phyloP scores from a whole-genome alignment of 2,329 filamentous ascomycete genomes.

The Diplodia mutila region DNA sequence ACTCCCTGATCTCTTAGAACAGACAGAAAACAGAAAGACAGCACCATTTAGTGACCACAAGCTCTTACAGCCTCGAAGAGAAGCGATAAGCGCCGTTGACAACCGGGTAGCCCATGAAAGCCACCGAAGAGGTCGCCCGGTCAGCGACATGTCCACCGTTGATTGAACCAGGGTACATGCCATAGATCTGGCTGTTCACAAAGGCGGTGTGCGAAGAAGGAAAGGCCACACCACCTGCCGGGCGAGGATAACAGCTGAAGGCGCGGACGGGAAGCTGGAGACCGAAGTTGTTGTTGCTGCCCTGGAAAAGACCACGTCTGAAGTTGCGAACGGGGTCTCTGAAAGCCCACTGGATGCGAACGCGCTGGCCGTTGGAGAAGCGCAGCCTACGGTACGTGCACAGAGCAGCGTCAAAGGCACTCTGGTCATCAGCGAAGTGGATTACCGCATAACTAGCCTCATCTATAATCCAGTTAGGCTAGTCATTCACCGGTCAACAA shows the following conservation, averaged over 20 bases:
- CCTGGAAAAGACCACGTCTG: not conserved
- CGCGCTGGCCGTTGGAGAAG: not conserved
- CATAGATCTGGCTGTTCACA: not conserved
- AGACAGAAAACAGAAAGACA: too few relatives aligned
- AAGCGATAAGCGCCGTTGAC: constrained; percentile 1
- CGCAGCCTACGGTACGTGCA: constrained; percentile 7
- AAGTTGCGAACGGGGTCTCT: not conserved
- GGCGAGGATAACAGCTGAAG: not conserved
- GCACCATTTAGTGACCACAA: too few relatives aligned
- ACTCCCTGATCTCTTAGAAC: too few relatives aligned
- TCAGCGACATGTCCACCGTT: not conserved
- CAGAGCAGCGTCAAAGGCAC: not conserved
- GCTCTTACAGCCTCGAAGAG: not conserved
- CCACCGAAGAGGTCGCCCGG: not conserved
- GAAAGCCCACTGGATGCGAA: not conserved
- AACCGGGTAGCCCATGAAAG: not conserved
- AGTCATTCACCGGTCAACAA: not conserved
- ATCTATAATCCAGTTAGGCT: not conserved
- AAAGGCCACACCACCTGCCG: not conserved
- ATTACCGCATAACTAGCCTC: constrained; percentile 9
- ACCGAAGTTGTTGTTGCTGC: not conserved
- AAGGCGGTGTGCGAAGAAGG: not conserved
- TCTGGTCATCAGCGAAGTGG: not conserved
- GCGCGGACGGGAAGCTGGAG: not conserved
- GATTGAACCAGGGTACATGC: not conserved